Conservation (phyloP, 192 early-diverging fungal genomes). For the Linnemannia elongata region DNA sequence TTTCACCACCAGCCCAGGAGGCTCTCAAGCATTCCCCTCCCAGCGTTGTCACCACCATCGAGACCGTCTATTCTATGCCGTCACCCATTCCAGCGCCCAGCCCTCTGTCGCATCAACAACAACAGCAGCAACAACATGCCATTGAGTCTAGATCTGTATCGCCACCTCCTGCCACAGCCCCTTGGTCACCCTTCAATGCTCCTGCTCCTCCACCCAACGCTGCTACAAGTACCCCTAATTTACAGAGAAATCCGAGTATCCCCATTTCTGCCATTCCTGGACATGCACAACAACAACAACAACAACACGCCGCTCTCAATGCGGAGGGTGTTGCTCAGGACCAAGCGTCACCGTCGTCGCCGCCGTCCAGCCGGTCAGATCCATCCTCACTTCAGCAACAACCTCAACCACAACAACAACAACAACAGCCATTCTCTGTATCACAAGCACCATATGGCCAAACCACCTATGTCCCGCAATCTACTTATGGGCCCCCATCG, state of each 20-base stretch:
- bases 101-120: neutral
- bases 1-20: neutral
- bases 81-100: neutral
- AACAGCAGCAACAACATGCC: neutral
- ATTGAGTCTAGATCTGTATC: neutral
- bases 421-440: constrained; percentile 1
- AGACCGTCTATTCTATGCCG: neutral
- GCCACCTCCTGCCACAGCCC: constrained; percentile 11
- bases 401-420: constrained; percentile 8
- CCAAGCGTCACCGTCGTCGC: neutral
- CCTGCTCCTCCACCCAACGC: neutral
- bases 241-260: neutral
- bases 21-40: neutral
- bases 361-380: neutral
- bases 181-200: neutral
- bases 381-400: neutral
- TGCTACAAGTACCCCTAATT: neutral
- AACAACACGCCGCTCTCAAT: neutral
- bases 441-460: neutral
- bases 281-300: neutral
- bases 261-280: neutral
- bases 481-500: neutral
- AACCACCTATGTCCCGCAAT: neutral
- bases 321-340: neutral
- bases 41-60: neutral